phyloP scores from a whole-genome alignment of 2,329 filamentous ascomycete species.

The Paraphaeosphaeria sporulosa region DNA sequence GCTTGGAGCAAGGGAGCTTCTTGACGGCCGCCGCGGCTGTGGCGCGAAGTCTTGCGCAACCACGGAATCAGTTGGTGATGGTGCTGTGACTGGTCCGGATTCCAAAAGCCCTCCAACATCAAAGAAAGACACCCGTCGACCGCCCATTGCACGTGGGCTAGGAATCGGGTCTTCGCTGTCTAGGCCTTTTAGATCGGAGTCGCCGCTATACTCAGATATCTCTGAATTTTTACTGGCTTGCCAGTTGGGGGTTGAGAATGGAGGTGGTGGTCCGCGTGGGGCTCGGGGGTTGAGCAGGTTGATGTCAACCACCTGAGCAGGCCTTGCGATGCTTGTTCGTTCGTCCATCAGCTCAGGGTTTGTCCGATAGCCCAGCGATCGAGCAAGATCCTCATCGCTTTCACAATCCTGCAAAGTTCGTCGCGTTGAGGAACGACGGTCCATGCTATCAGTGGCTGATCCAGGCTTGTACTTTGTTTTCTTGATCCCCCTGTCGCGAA shows the following conservation, averaged over 20 bases:
- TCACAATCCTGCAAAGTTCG: conserved; percentile 78
- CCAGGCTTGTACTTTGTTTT: conserved; percentile 76
- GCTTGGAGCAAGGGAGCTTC: conserved; percentile 33
- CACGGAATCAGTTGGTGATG: conserved; percentile 46
- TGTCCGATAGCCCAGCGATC: conserved; percentile 76
- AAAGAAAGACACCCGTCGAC: conserved; percentile 77
- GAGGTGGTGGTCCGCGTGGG: conserved; percentile 25
- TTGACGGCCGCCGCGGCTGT: conserved; percentile 39
- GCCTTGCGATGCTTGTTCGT: conserved; percentile 51
- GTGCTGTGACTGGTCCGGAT: conserved; percentile 48
- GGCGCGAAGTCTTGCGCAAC: conserved; percentile 53
- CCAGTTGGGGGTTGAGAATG: conserved; percentile 43
- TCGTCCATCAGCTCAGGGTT: conserved; percentile 58
- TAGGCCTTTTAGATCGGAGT: conserved; percentile 30
- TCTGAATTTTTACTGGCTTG: conserved; percentile 32
- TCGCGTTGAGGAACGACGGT: conserved; percentile 65
- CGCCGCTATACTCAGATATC: conserved; percentile 28
- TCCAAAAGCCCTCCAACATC: conserved; percentile 82
- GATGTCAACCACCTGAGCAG: conserved; percentile 44
- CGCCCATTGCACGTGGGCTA: conserved; percentile 45
- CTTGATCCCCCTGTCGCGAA: conserved; percentile 88
- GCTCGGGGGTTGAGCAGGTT: conserved; percentile 29
- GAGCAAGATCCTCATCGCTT: conserved; percentile 89
- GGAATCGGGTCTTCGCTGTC: conserved; percentile 46
- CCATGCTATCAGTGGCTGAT: conserved; percentile 60